Evolutionary conservation across 1,284 basidiomycete genomes (phyloP).

Genomic region (Ustilago lituana): DNA sequence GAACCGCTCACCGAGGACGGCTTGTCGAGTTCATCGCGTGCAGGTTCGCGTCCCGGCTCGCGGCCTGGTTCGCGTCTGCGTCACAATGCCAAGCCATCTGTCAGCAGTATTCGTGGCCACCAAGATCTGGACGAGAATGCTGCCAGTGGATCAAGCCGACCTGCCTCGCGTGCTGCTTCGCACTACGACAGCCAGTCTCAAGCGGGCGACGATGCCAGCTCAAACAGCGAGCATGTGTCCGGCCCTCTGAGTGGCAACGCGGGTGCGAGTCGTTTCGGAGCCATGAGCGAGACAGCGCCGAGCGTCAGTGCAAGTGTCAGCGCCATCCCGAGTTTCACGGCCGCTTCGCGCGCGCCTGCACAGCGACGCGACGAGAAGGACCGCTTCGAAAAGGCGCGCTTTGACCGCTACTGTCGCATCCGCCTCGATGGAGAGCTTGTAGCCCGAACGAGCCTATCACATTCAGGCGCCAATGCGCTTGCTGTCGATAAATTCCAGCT

Average conservation of each 20-base stretch:
- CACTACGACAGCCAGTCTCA: constrained; percentile 16
- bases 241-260: constrained; percentile 33
- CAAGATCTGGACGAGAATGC: constrained; percentile 15
- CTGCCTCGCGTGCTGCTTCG: constrained; percentile 25
- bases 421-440: constrained; percentile 50
- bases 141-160: constrained; percentile 28
- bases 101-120: constrained; percentile 24
- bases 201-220: constrained; percentile 19
- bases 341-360: constrained; percentile 4
- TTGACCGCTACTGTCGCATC: constrained; percentile 55
- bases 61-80: constrained; percentile 29
- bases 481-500: constrained; percentile 52
- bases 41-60: constrained; percentile 31
- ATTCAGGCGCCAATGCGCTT: constrained; percentile 16
- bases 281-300: constrained; percentile 11
- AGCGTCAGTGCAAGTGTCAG: constrained; percentile 1
- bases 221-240: constrained; percentile 11
- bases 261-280: constrained; percentile 23
- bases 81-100: constrained; percentile 25
- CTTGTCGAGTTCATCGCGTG: constrained; percentile 35
- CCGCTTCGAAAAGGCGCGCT: constrained; percentile 27
- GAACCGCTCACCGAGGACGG: constrained; percentile 22
- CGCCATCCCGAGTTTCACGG: constrained; percentile 7
- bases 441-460: constrained; percentile 45
- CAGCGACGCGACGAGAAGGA: constrained; percentile 36